A percentile compares a stretch with the other conserved stretches of the same genome.
These are phyloP conservation scores for Clonostachys byssicola DNA, from an alignment of 2,329 filamentous ascomycete genomes.

Conservation along the genomic window DNA sequence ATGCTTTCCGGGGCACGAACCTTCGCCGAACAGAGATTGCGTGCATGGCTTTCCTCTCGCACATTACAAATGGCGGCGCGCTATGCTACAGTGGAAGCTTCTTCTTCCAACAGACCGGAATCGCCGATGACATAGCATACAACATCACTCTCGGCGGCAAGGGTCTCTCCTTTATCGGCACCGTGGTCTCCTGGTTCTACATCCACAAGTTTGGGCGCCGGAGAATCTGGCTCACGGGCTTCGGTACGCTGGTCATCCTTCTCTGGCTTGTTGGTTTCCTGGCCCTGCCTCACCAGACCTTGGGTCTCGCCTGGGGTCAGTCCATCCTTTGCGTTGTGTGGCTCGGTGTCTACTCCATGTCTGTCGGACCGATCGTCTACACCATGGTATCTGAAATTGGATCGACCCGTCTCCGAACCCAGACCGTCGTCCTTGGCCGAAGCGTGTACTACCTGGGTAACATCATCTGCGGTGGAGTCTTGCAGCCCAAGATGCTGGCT, in stretches of 20 bases:
- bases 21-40: slow-evolving; percentile 39
- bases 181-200: slow-evolving; percentile 36
- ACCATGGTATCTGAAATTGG: slow-evolving; percentile 35
- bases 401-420: slow-evolving; percentile 33
- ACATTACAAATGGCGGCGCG: slow-evolving; percentile 33
- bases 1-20: slow-evolving; percentile 43
- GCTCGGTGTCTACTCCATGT: slow-evolving; percentile 36
- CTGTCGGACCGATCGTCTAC: slow-evolving; percentile 37
- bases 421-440: slow-evolving; percentile 35
- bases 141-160: slow-evolving; percentile 35
- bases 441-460: slow-evolving; percentile 33
- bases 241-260: slow-evolving; percentile 25
- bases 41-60: slow-evolving; percentile 32
- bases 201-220: slow-evolving; percentile 35
- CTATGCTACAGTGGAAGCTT: slow-evolving; percentile 36
- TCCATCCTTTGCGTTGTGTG: slow-evolving; percentile 36
- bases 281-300: slow-evolving; percentile 25
- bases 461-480: slow-evolving; percentile 29
- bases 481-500: slow-evolving; percentile 30
- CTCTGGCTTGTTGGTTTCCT: slow-evolving; percentile 39
- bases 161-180: slow-evolving; percentile 35
- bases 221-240: slow-evolving; percentile 33
- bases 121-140: slow-evolving; percentile 27
- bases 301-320: slow-evolving; percentile 30
- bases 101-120: slow-evolving; percentile 41